Percentiles rank a stretch among this genome's conserved stretches.
Evolutionary conservation across 306 rosid species (phyloP).

Genomic region (Cucurbita moschata): DNA sequence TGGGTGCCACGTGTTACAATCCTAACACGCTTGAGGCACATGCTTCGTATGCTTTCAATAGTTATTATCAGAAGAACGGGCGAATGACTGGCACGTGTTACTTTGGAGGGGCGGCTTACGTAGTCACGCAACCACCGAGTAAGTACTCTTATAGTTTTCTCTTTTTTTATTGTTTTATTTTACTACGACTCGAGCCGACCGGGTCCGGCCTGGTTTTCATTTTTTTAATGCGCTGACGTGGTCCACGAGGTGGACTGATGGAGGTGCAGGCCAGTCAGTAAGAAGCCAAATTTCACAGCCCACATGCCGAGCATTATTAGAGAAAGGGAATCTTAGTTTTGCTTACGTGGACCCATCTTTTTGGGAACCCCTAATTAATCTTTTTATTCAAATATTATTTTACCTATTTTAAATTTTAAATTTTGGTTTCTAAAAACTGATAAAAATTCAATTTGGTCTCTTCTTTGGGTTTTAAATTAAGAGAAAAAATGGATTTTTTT

Average conservation of each 20-base stretch:
- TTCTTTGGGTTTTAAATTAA: too few species aligned
- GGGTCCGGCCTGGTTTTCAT: fast-evolving
- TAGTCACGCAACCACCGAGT: constrained; percentile 93
- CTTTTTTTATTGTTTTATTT: too few species aligned
- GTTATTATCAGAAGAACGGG: constrained; percentile 65
- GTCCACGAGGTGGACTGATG: constrained; percentile 4
- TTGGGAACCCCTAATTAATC: background rate
- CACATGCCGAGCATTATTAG: constrained; percentile 19
- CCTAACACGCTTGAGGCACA: constrained; percentile 66
- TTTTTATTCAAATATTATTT: background rate
- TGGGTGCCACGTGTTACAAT: constrained; percentile 53
- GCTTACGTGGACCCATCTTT: constrained; percentile 8
- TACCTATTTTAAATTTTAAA: too few species aligned
- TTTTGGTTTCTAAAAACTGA: too few species aligned
- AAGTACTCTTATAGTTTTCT: constrained; percentile 15
- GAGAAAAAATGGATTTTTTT: too few species aligned
- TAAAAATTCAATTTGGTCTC: too few species aligned
- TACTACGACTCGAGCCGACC: too few species aligned
- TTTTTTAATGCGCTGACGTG: constrained; percentile 19
- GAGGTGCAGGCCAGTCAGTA: background rate
- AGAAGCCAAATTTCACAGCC: constrained; percentile 15
- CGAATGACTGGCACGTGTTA: constrained; percentile 76
- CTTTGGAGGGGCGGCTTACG: constrained; percentile 82
- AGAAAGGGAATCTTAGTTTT: constrained; percentile 13
- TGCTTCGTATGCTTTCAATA: constrained; percentile 82